Percentiles rank a stretch among this genome's conserved stretches.
These are phyloP conservation scores for Exophiala dermatitidis DNA, from an alignment of 2,329 filamentous ascomycete species.

Conservation along the genomic window DNA sequence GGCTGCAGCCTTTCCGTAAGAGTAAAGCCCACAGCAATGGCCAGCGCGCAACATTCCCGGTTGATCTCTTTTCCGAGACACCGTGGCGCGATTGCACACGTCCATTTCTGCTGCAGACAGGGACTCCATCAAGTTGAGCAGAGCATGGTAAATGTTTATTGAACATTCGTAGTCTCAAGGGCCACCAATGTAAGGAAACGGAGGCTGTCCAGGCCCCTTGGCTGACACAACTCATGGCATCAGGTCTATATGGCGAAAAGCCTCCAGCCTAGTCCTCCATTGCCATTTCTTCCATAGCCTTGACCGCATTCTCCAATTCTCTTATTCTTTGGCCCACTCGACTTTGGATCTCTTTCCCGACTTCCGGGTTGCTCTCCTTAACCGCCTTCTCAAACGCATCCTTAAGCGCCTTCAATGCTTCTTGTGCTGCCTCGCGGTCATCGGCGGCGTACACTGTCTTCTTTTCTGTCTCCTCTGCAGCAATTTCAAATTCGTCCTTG, in stretches of 20 bases:
- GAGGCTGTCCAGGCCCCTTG: too few species aligned
- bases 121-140: too few species aligned
- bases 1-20: too few species aligned
- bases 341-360: conserved; percentile 46
- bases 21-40: too few species aligned
- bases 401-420: conserved; percentile 46
- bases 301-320: conserved; percentile 48
- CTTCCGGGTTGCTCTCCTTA: conserved; percentile 35
- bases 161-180: too few species aligned
- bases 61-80: too few species aligned
- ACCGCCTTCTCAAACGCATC: conserved; percentile 41
- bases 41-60: too few species aligned
- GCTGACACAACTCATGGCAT: too few species aligned
- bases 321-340: conserved; percentile 46
- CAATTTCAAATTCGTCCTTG: conserved; percentile 34
- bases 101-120: too few species aligned
- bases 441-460: conserved; percentile 50
- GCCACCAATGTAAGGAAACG: too few species aligned
- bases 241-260: background rate
- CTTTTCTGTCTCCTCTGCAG: conserved; percentile 43
- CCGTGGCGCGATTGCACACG: too few species aligned
- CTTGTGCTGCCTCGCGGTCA: conserved; percentile 47
- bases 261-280: conserved; percentile 35
- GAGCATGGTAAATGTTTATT: too few species aligned
- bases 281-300: conserved; percentile 46